phyloP scores from a whole-genome alignment of 768 basidiomycete species.

The Terana coerulea region DNA sequence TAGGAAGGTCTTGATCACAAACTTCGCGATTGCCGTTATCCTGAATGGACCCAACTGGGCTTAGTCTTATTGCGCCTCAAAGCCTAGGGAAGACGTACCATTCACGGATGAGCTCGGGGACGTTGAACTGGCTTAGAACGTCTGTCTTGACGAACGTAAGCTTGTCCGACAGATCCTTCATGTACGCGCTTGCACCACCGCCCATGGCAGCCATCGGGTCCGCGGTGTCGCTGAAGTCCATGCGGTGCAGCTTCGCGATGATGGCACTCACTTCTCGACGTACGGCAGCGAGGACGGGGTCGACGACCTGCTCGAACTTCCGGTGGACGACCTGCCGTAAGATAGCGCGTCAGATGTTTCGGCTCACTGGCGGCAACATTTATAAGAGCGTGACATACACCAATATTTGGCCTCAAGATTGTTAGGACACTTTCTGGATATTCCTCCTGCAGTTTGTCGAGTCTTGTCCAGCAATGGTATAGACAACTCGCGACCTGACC shows the following conservation, averaged over 20 bases:
- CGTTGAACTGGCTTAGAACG: slow-evolving; percentile 61
- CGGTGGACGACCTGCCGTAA: slow-evolving; percentile 43
- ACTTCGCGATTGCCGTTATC: slow-evolving; percentile 55
- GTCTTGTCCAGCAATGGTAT: slow-evolving; percentile 69
- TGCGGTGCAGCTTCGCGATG: slow-evolving; percentile 77
- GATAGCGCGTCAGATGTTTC: neutral
- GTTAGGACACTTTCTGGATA: slow-evolving; percentile 57
- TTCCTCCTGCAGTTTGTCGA: slow-evolving; percentile 64
- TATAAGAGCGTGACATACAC: slow-evolving; percentile 40
- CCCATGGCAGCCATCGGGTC: slow-evolving; percentile 55
- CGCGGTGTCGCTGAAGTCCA: slow-evolving; percentile 71
- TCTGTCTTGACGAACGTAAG: slow-evolving; percentile 77
- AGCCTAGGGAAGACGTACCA: slow-evolving; percentile 65
- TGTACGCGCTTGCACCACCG: slow-evolving; percentile 76
- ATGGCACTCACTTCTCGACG: slow-evolving; percentile 79
- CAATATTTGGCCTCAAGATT: slow-evolving; percentile 51
- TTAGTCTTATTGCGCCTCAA: no score
- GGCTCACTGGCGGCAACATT: neutral
- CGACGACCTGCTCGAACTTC: slow-evolving; percentile 52
- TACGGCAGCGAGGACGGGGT: slow-evolving; percentile 64
- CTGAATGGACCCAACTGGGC: no score
- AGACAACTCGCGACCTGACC: slow-evolving; percentile 74
- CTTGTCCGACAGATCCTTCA: slow-evolving; percentile 91
- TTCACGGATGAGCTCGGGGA: slow-evolving; percentile 66
- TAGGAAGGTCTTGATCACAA: slow-evolving; percentile 82